Evolutionary conservation across 176 grass and related monocot species (phyloP), one percentile per base, ranked within the genome.

Genomic region (Raddia distichophylla): DNA sequence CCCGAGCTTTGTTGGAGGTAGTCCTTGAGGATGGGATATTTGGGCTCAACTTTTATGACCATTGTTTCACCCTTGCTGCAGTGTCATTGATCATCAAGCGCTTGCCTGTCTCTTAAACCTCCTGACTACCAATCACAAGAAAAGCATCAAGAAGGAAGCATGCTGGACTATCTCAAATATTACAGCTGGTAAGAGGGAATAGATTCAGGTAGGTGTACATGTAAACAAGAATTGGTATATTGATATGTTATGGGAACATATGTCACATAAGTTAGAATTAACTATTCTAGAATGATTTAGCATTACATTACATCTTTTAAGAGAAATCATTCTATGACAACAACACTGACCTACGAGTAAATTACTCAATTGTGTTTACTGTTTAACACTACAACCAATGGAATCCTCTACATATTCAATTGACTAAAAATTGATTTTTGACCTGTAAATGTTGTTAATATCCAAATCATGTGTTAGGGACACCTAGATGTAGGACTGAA

Each of bases 71-170:
- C 6, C 9, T 67, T 80, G 3, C 34, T 80, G 77, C 90, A 97
- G 95, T 97, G 88, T 97, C 42, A 97, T 97, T 72, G 87, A 97
- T 71, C 75, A 94, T 79, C 90, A 92, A 69, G 95, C 92, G 9
- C 95, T 97, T 56, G 83, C 90, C 56, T 97, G 92, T 58, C 90
- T 97, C 47, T 88, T 97, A 90, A 97, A 80, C 66, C 87, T 97
- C 40, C 60, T 97, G 76, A 87, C 83, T 11, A 84, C 78, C 34
- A 97, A 97, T 79, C 92, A 97, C 83, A 97, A 97, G 88, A 97
- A 97, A 87, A 94, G 92, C 84, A 97, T 97, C 69, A 97, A 97
- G 91, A 97, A 97, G 71, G 94, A 97, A 94, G 94, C 89, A 73
- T 97, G 94, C 85, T 97, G 91, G 94, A 97, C 94, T 3, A 94